Evolutionary conservation across 1,284 basidiomycete genomes (phyloP).

Genomic region (Ustilago vetiveriae): DNA sequence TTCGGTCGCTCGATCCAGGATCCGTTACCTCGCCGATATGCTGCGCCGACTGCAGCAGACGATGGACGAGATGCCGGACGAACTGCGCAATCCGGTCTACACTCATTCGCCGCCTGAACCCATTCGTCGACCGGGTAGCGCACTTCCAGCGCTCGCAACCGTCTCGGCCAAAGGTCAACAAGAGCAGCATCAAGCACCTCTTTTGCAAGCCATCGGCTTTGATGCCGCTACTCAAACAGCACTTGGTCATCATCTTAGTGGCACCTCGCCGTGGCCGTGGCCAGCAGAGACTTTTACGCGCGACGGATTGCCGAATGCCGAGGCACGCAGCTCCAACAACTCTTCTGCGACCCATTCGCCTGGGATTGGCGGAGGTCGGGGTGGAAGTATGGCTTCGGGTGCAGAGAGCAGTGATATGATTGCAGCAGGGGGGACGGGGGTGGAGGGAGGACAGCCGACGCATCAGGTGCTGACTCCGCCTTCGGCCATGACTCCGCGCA

Average conservation of each 20-base stretch:
- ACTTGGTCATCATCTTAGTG: conserved; percentile 28
- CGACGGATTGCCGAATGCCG: conserved; percentile 33
- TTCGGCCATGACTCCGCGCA: background rate
- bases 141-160: conserved; percentile 21
- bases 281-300: conserved; percentile 40
- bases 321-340: conserved; percentile 21
- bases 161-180: conserved; percentile 4
- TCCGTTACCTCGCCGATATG: conserved; percentile 32
- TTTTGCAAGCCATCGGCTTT: conserved; percentile 39
- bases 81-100: conserved; percentile 32
- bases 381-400: background rate
- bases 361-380: background rate
- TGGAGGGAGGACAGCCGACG: conserved; percentile 13
- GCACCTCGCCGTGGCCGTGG: conserved; percentile 38
- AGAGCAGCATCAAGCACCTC: conserved; percentile 13
- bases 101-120: conserved; percentile 29
- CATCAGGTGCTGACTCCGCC: conserved; percentile 19
- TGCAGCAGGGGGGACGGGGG: background rate
- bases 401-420: background rate
- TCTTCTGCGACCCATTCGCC: conserved; percentile 26
- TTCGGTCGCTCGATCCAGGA: conserved; percentile 12
- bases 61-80: conserved; percentile 47
- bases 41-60: conserved; percentile 18
- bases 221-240: conserved; percentile 30
- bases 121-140: conserved; percentile 16